These are phyloP conservation scores for Xylaria digitata DNA, from an alignment of 2,329 filamentous ascomycete genomes.

Conservation along the genomic window DNA sequence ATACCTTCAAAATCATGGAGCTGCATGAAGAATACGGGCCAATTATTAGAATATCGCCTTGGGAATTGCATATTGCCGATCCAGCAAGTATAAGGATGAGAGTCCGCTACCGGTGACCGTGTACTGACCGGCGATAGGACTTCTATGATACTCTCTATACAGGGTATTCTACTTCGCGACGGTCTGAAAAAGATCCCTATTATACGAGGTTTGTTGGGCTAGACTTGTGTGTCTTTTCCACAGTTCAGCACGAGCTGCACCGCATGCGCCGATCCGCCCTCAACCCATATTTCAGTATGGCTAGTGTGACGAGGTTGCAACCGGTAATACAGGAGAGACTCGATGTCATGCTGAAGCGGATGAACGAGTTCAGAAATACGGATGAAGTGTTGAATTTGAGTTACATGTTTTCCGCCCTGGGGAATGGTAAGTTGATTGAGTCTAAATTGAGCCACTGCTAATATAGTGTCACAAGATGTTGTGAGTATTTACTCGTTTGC, in stretches of 20 bases:
- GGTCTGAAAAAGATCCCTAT: conserved; percentile 27
- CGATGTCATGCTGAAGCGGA: conserved; percentile 19
- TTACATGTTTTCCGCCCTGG: conserved; percentile 24
- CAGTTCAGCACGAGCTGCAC: conserved; percentile 28
- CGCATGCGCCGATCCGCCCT: conserved; percentile 25
- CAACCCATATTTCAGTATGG: conserved; percentile 26
- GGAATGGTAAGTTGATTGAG: conserved; percentile 17
- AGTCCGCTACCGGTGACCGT: background rate
- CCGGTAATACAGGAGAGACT: conserved; percentile 30
- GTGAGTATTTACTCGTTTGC: conserved; percentile 24
- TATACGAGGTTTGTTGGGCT: conserved; percentile 25
- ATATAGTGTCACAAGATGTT: conserved; percentile 14
- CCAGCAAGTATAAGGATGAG: conserved; percentile 5
- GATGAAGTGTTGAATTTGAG: conserved; percentile 17
- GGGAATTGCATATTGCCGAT: conserved; percentile 24
- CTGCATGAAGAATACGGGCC: conserved; percentile 27
- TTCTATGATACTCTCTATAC: conserved; percentile 30
- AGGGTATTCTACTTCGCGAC: conserved; percentile 16
- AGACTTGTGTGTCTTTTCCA: conserved; percentile 28
- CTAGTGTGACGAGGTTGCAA: conserved; percentile 20
- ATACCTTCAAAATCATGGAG: conserved; percentile 30
- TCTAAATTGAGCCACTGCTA: background rate
- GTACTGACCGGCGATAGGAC: conserved; percentile 19
- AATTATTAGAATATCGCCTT: conserved; percentile 27
- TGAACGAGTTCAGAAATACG: conserved; percentile 20